Conservation (phyloP, 179 eudicot species). For the Pouteria campechiana region DNA sequence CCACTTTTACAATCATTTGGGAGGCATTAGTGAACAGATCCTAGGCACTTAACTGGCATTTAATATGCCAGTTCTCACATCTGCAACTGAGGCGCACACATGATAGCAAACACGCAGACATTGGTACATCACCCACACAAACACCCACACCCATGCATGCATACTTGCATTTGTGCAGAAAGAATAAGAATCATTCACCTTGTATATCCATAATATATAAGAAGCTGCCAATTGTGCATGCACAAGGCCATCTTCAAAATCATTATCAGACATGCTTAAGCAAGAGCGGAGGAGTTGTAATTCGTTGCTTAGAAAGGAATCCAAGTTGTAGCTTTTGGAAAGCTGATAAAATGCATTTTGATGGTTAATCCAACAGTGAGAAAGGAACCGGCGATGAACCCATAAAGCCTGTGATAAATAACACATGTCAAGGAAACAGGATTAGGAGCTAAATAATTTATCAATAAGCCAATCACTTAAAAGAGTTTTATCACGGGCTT, state of each 20-base stretch:
- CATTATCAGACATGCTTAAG: conserved; percentile 32
- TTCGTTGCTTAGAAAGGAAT: conserved; percentile 28
- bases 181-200: conserved; percentile 8
- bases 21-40: neutral
- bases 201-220: conserved; percentile 53
- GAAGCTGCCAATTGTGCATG: conserved; percentile 50
- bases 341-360: conserved; percentile 1
- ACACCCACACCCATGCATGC: too few species aligned
- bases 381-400: conserved; percentile 85
- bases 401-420: conserved; percentile 57
- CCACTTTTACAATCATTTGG: neutral
- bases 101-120: too few species aligned
- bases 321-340: conserved; percentile 9
- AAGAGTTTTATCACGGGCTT: too few species aligned
- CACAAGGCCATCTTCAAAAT: conserved; percentile 62
- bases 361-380: conserved; percentile 45
- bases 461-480: too few species aligned
- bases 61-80: neutral
- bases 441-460: too few species aligned
- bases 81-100: too few species aligned
- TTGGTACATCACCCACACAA: too few species aligned
- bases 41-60: neutral
- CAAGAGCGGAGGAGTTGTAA: conserved; percentile 33
- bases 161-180: too few species aligned
- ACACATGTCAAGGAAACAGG: too few species aligned